A percentile compares a stretch with the other conserved stretches of the same genome.
These are phyloP conservation scores for Boletus smithii DNA, from an alignment of 1,284 basidiomycete genomes.

Conservation along the genomic window DNA sequence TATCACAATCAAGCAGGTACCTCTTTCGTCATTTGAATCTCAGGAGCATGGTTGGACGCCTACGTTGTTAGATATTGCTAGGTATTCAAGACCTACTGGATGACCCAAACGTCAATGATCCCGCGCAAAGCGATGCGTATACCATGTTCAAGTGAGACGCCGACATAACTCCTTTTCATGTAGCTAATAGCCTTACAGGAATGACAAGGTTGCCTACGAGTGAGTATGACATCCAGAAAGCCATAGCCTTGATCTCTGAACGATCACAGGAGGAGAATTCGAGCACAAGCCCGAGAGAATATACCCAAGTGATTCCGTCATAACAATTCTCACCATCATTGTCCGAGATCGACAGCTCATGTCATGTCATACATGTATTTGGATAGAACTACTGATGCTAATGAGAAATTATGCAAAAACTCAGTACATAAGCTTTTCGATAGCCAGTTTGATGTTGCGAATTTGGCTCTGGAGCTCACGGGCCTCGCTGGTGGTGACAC, in stretches of 20 bases:
- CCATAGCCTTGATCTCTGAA: constrained; percentile 7
- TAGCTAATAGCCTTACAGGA: constrained; percentile 47
- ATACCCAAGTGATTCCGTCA: constrained; percentile 60
- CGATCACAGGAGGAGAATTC: constrained; percentile 61
- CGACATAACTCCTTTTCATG: not conserved
- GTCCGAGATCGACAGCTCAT: constrained; percentile 2
- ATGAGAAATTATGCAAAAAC: constrained; percentile 2
- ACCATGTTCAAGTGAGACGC: constrained; percentile 90
- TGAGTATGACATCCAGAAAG: constrained; percentile 41
- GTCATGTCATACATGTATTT: constrained; percentile 16
- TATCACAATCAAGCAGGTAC: constrained; percentile 97
- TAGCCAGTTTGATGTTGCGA: constrained; percentile 81
- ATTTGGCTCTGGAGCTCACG: constrained; percentile 92
- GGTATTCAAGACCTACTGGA: constrained; percentile 94
- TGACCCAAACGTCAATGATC: constrained; percentile 93
- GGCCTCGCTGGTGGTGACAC: constrained; percentile 94
- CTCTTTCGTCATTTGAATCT: constrained; percentile 19
- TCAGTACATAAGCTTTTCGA: constrained; percentile 63
- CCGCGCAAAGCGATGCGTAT: constrained; percentile 95
- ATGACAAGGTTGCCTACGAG: constrained; percentile 88
- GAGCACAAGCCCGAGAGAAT: constrained; percentile 82
- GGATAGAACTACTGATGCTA: constrained; percentile 10
- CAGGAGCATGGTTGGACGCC: not conserved
- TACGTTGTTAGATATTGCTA: constrained; percentile 71
- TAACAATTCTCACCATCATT: not conserved